These are phyloP conservation scores for Phytophthora vignae DNA, from an alignment of 352 stramenopile genomes.

Conservation along the genomic window DNA sequence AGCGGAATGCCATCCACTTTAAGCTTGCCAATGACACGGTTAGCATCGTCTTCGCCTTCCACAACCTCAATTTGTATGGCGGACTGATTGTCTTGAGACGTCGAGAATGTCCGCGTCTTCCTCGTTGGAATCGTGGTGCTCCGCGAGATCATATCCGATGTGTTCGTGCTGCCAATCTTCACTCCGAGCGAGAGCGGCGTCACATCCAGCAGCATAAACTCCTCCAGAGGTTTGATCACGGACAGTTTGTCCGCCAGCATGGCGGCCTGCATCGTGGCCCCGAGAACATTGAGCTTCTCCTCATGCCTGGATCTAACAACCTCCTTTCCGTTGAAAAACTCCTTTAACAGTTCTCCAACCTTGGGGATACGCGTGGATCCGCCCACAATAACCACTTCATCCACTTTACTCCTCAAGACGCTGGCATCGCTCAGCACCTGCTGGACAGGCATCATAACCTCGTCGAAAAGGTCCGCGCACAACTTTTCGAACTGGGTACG, in stretches of 20 bases:
- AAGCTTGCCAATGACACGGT: background rate
- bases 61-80: background rate
- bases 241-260: constrained; percentile 2
- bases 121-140: constrained; percentile 7
- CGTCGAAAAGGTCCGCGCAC: background rate
- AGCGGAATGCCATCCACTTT: background rate
- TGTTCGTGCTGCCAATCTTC: background rate
- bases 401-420: background rate
- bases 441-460: constrained; percentile 2
- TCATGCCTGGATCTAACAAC: background rate
- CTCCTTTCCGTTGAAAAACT: constrained; percentile 3
- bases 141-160: background rate
- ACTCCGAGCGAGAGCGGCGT: constrained; percentile 4
- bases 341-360: background rate
- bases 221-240: background rate
- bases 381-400: constrained; percentile 4
- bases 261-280: background rate
- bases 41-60: background rate
- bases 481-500: background rate
- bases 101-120: constrained; percentile 9
- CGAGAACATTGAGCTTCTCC: background rate
- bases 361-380: constrained; percentile 5
- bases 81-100: constrained; percentile 1
- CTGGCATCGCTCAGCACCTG: constrained; percentile 4
- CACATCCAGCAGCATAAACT: constrained; percentile 15